Percentiles rank a stretch among this genome's conserved stretches.
Conservation (phyloP, 345 rosid genomes). For the Acer campestre region DNA sequence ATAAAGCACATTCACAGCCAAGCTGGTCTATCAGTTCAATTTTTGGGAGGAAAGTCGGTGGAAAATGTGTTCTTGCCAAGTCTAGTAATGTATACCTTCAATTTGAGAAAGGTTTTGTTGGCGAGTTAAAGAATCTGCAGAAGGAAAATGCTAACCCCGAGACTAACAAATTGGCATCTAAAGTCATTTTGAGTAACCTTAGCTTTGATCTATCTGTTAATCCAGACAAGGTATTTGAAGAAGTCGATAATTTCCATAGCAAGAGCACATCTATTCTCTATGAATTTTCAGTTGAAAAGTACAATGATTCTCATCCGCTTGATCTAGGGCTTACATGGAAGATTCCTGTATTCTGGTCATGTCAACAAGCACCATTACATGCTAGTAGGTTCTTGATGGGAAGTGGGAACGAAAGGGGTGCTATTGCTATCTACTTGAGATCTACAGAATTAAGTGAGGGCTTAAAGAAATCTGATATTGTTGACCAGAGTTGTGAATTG, state of each 20-base stretch:
- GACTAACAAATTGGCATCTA: constrained; percentile 26
- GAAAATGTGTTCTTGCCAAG: constrained; percentile 76
- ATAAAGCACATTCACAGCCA: constrained; percentile 53
- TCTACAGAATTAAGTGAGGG: constrained; percentile 45
- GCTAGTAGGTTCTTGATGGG: constrained; percentile 92
- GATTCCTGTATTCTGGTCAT: constrained; percentile 69
- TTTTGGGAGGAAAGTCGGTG: constrained; percentile 71
- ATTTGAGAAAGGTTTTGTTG: constrained; percentile 54
- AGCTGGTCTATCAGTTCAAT: constrained; percentile 86
- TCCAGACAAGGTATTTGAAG: constrained; percentile 65
- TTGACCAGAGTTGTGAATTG: constrained; percentile 46
- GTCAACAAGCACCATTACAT: constrained; percentile 70
- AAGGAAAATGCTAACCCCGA: constrained; percentile 33
- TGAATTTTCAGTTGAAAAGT: constrained; percentile 60
- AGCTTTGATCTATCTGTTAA: constrained; percentile 57
- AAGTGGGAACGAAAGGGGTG: constrained; percentile 96
- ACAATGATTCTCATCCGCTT: constrained; percentile 57
- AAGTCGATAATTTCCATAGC: constrained; percentile 35
- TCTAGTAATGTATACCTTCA: constrained; percentile 76
- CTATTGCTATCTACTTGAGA: constrained; percentile 83
- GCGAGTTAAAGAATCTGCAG: constrained; percentile 35
- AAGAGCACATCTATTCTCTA: constrained; percentile 47
- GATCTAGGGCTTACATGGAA: constrained; percentile 80
- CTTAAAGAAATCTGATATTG: constrained; percentile 23
- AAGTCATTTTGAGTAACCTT: constrained; percentile 32